Evolutionary conservation across 371 early-diverging fungal genomes (phyloP).

Genomic region (Parasitella parasitica): DNA sequence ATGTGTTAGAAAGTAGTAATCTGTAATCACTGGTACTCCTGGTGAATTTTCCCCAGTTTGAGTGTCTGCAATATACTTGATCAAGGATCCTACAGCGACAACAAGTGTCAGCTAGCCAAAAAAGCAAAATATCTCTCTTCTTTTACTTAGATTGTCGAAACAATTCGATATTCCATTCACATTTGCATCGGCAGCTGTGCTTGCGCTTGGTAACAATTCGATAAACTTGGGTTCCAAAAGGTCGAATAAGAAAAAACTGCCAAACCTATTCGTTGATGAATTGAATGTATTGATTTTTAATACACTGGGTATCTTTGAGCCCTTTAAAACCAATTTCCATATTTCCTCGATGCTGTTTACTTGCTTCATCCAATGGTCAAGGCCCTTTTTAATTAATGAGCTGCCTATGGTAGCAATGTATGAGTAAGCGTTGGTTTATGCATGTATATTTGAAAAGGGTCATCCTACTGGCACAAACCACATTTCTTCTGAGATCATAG

Average conservation of each 20-base stretch:
- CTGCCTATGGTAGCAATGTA: background rate
- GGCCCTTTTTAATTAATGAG: background rate
- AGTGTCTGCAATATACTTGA: background rate
- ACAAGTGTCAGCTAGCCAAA: background rate
- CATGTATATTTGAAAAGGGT: background rate
- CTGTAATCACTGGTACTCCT: background rate
- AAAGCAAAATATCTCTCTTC: background rate
- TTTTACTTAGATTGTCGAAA: background rate
- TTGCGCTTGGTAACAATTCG: background rate
- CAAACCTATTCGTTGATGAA: background rate
- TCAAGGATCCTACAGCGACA: background rate
- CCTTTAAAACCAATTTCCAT: constrained; percentile 5
- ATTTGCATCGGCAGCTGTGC: background rate
- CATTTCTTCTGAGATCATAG: constrained; percentile 2
- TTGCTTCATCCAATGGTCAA: constrained; percentile 2
- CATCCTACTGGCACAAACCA: background rate
- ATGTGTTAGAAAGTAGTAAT: constrained; percentile 1
- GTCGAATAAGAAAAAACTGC: background rate
- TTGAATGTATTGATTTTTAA: background rate
- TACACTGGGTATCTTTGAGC: constrained; percentile 7
- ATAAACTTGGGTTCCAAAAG: background rate
- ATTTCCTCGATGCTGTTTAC: background rate
- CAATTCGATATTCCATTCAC: background rate
- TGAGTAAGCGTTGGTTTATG: no score
- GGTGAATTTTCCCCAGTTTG: background rate